phyloP scores from a whole-genome alignment of 805 yeast species.

The Scheffersomyces amazonensis region DNA sequence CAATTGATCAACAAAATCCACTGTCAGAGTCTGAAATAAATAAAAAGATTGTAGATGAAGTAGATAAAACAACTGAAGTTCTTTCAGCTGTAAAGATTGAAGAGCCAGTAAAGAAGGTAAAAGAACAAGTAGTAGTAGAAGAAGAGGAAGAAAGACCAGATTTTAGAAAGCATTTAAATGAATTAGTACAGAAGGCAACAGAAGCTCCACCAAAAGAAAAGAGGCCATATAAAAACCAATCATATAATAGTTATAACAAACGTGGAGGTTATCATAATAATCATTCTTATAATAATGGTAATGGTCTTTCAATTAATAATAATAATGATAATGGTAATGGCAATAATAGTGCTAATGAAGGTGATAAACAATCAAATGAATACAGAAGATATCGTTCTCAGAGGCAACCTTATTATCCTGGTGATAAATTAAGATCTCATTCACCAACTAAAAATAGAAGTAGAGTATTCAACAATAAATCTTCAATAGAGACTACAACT shows the following conservation, averaged over 20 bases:
- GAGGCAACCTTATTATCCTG: background rate
- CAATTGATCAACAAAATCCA: background rate
- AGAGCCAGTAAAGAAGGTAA: background rate
- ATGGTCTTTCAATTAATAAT: background rate
- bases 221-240: constrained; percentile 1
- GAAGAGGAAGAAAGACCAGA: constrained; percentile 24
- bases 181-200: constrained; percentile 15
- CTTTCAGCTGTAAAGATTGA: background rate
- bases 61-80: background rate
- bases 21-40: background rate
- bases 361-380: background rate
- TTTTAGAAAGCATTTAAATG: constrained; percentile 29
- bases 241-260: background rate
- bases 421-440: background rate
- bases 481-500: background rate
- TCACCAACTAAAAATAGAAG: background rate
- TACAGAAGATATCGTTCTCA: background rate
- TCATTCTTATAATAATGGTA: background rate
- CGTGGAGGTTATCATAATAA: background rate
- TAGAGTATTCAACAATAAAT: background rate
- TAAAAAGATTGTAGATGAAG: background rate
- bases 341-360: background rate
- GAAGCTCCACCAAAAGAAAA: constrained; percentile 11
- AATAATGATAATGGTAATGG: background rate
- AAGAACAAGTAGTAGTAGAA: background rate